Percentiles rank a stretch among this genome's conserved stretches.
Conservation (phyloP, 192 early-diverging fungal species). For the Rhizoclosmatium sp. region DNA sequence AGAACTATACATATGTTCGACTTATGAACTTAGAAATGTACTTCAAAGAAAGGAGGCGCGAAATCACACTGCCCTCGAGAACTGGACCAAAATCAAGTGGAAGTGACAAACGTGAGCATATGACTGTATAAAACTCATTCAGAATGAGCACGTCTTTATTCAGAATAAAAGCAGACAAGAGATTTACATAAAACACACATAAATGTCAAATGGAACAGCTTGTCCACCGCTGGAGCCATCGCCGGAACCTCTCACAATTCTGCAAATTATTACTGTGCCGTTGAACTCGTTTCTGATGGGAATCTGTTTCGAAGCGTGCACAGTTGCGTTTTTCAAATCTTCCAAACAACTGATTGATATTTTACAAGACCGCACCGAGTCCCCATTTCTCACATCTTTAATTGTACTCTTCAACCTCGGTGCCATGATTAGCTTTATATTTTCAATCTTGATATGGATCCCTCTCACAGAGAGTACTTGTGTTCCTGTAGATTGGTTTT, state of each 20-base stretch:
- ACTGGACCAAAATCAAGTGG: not conserved
- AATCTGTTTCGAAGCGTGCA: conserved; percentile 13
- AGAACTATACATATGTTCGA: not conserved
- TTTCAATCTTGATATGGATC: not conserved
- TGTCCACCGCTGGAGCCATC: not conserved
- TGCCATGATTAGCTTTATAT: not conserved
- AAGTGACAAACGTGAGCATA: too few relatives aligned
- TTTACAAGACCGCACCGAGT: not conserved
- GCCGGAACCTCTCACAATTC: not conserved
- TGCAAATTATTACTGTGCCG: not conserved
- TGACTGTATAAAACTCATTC: too few relatives aligned
- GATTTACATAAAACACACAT: not conserved
- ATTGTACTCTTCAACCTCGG: not conserved
- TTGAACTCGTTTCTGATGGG: not conserved
- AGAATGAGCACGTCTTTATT: not conserved
- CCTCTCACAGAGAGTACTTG: not conserved
- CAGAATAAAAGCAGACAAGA: not conserved
- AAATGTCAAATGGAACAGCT: not conserved
- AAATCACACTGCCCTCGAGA: not conserved
- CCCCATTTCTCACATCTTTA: not conserved
- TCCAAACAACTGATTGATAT: not conserved
- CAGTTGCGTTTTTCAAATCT: not conserved
- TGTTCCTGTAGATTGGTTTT: not conserved
- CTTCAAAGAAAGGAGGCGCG: not conserved
- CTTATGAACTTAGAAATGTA: conserved; percentile 1